Conservation (phyloP, 2,329 filamentous ascomycete genomes). For the Falciphora oryzae region DNA sequence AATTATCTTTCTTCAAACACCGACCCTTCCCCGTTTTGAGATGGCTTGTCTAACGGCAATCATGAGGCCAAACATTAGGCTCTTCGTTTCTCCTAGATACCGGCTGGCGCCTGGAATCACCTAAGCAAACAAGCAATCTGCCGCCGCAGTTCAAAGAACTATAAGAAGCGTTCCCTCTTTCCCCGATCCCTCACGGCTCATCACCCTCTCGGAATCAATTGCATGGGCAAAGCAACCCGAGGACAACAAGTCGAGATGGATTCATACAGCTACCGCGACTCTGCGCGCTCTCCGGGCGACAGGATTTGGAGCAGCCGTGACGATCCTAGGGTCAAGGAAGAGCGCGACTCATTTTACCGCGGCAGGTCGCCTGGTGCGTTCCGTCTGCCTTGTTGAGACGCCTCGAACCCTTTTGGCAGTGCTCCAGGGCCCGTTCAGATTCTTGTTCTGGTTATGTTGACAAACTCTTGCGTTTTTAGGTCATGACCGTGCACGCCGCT, state of each 20-base stretch:
- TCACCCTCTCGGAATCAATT: slow-evolving; percentile 3
- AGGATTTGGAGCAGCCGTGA: slow-evolving; percentile 47
- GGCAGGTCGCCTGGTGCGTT: slow-evolving; percentile 66
- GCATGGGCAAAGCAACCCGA: not conserved
- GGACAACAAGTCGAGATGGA: slow-evolving; percentile 37
- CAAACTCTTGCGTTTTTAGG: slow-evolving; percentile 29
- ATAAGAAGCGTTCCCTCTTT: not conserved
- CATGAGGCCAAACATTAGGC: slow-evolving; percentile 46
- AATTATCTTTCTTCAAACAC: slow-evolving; percentile 21
- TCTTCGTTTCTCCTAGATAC: slow-evolving; percentile 22
- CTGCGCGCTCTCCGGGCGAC: slow-evolving; percentile 47
- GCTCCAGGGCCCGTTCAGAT: not conserved
- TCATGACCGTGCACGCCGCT: slow-evolving; percentile 51
- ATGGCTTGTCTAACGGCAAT: slow-evolving; percentile 52
- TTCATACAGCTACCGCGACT: slow-evolving; percentile 49
- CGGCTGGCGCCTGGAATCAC: slow-evolving; percentile 15
- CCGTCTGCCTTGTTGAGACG: not conserved
- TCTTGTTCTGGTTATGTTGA: not conserved
- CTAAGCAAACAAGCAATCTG: slow-evolving; percentile 22
- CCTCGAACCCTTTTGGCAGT: not conserved
- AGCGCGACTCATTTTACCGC: slow-evolving; percentile 52
- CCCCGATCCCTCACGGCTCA: not conserved
- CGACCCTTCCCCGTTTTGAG: slow-evolving; percentile 24
- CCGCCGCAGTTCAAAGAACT: slow-evolving; percentile 2
- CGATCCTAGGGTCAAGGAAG: slow-evolving; percentile 44